Evolutionary conservation across 208 protist species (phyloP), one percentile per base, ranked within the genome.

Genomic region (Trypanosoma lewisi): DNA sequence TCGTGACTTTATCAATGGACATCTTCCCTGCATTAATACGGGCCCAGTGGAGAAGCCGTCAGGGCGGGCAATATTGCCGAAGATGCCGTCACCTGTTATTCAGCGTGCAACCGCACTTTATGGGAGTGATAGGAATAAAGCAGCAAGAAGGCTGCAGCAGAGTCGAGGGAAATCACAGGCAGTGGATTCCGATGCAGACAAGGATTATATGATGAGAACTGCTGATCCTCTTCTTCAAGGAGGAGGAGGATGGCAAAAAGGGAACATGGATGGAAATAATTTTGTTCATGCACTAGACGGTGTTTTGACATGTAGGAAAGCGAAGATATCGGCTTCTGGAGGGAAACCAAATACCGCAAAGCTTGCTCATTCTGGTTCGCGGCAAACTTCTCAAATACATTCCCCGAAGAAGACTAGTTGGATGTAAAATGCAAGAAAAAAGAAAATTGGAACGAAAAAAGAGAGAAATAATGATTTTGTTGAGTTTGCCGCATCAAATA

Each of bases 1-100:
- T 25, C 68, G 77, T n/a, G 77, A 83, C 51, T 95, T 92, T 60
- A 71, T 95, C 23, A 71, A 75, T 44, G 86, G 84, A 31, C 91
- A 93, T 75, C 75, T 95, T 36, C 77, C 77, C 36, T 49, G 50
- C 30, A 73, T 74, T 4, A 55, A 61, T 2, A 37, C 42, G 16
- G 48, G 31, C 8, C 9, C 53, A 14, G 59, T 67, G 52, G n/a
- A 14, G 3, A 19, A 51, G 44, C 9, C 51, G 19, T 28, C 28
- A 50, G 12, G 17, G 12, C 45, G 47, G 5, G 39, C 44, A 8
- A 54, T 49, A 37, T 53, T 68, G 28, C 67, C 62, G 19, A 48
- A 51, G 4, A 39, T 75, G 7, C 16, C 23, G n/a, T 19, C 23
- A 51, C 33, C n/a, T 25, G 44, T 34, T 55, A 36, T 17, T 54